Percentiles rank a stretch among this genome's conserved stretches.
phyloP scores from a whole-genome alignment of 768 basidiomycete genomes.

The Mrakia hoshinonis region DNA sequence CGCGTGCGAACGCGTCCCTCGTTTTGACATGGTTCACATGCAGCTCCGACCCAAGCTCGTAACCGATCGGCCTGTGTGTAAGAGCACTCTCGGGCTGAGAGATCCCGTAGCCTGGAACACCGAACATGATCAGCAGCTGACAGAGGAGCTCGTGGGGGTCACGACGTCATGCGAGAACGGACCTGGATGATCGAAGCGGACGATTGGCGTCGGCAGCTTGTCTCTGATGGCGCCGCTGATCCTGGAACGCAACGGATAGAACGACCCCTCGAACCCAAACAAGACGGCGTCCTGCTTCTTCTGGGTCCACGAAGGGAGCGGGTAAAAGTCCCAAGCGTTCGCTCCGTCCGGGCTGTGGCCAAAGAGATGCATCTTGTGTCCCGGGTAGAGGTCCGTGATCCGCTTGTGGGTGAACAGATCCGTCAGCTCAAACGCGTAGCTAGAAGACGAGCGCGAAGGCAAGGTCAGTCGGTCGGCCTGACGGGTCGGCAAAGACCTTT shows the following conservation, averaged over 20 bases:
- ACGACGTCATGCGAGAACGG: background rate
- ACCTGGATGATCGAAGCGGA: slow-evolving; percentile 23
- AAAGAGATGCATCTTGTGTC: slow-evolving; percentile 28
- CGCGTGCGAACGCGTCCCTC: slow-evolving; percentile 22
- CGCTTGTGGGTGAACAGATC: slow-evolving; percentile 28
- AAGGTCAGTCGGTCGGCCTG: background rate
- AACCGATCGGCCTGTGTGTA: slow-evolving; percentile 5
- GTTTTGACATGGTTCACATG: slow-evolving; percentile 17
- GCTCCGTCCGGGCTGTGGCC: slow-evolving; percentile 24
- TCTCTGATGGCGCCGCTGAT: slow-evolving; percentile 10
- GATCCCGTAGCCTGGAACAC: slow-evolving; percentile 16
- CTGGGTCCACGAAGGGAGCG: slow-evolving; percentile 8
- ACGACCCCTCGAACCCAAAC: slow-evolving; percentile 24
- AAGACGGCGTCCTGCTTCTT: slow-evolving; percentile 26
- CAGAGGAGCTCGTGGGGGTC: background rate
- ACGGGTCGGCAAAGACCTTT: background rate
- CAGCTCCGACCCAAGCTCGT: slow-evolving; percentile 4
- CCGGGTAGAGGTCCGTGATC: slow-evolving; percentile 22
- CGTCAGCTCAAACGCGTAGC: slow-evolving; percentile 27
- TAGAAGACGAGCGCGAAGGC: background rate
- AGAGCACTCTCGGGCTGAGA: slow-evolving; percentile 20
- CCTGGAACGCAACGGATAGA: slow-evolving; percentile 27
- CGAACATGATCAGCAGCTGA: background rate
- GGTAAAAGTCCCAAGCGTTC: slow-evolving; percentile 28
- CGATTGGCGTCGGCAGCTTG: slow-evolving; percentile 1